A percentile compares a stretch with the other conserved stretches of the same genome.
These are phyloP conservation scores for Lipomyces yarrowii DNA, from an alignment of 1,139 yeast species.

Conservation along the genomic window DNA sequence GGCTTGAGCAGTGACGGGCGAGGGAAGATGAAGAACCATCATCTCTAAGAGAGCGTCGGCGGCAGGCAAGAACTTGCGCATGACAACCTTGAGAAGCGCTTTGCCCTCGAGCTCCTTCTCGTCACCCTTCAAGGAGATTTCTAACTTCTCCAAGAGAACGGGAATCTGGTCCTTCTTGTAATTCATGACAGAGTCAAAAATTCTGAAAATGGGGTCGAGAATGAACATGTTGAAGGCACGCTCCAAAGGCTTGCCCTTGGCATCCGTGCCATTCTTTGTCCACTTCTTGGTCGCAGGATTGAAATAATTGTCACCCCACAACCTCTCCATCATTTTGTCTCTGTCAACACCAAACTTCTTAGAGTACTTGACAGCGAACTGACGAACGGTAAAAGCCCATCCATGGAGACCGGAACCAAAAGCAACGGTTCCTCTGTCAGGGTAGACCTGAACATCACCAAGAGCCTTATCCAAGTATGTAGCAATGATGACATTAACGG, in stretches of 20 bases:
- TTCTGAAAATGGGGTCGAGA: slow-evolving; percentile 98
- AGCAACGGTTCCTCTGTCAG: slow-evolving; percentile 98
- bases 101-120: slow-evolving; percentile 98
- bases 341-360: slow-evolving; percentile 99
- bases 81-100: slow-evolving; percentile 96
- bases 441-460: slow-evolving; percentile 99
- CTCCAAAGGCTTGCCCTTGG: slow-evolving; percentile 93
- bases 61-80: slow-evolving; percentile 99
- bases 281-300: slow-evolving; percentile 99
- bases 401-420: slow-evolving; percentile 99
- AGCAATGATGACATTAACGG: slow-evolving; percentile 97
- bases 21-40: slow-evolving; percentile 98
- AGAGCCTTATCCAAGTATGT: slow-evolving; percentile 88
- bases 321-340: slow-evolving; percentile 96
- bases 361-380: slow-evolving; percentile 96
- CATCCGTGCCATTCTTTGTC: slow-evolving; percentile 95
- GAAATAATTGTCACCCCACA: slow-evolving; percentile 99
- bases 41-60: slow-evolving; percentile 99
- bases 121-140: slow-evolving; percentile 84
- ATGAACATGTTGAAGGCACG: slow-evolving; percentile 99
- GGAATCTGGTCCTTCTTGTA: slow-evolving; percentile 96
- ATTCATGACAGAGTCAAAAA: slow-evolving; percentile 94
- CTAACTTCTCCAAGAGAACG: slow-evolving; percentile 86
- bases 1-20: slow-evolving; percentile 98
- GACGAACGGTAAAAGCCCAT: slow-evolving; percentile 99